A percentile compares a stretch with the other conserved stretches of the same genome.
Conservation (phyloP, 495 filamentous ascomycete species). For the Penicillium cataractarum region DNA sequence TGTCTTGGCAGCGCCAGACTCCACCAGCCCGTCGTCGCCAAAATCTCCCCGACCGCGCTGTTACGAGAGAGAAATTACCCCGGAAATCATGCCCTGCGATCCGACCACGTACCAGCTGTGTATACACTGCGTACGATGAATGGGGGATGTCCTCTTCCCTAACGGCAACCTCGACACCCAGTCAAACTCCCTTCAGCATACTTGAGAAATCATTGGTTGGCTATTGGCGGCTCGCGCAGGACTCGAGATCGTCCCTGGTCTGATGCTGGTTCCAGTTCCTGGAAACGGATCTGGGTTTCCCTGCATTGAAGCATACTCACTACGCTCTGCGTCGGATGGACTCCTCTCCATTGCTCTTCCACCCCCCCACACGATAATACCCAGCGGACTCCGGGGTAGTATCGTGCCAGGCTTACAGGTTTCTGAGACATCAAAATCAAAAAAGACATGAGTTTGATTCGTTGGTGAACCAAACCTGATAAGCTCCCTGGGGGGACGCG, state of each 20-base stretch:
- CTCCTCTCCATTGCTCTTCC: background rate
- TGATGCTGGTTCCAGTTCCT: background rate
- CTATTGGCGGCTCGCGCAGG: slow-evolving; percentile 13
- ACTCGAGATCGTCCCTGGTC: slow-evolving; percentile 1
- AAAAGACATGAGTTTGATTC: background rate
- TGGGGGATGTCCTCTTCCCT: background rate
- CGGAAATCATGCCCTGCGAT: slow-evolving; percentile 15
- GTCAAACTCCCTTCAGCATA: background rate
- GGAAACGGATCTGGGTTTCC: background rate
- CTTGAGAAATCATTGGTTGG: slow-evolving; percentile 13
- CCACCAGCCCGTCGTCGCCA: slow-evolving; percentile 21
- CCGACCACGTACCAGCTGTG: background rate
- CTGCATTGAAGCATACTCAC: background rate
- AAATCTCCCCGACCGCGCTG: slow-evolving; percentile 6
- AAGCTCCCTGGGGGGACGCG: slow-evolving; percentile 18
- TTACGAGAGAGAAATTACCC: slow-evolving; percentile 42
- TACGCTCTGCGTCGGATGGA: background rate
- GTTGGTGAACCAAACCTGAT: slow-evolving; percentile 5
- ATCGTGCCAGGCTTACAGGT: background rate
- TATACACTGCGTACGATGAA: background rate
- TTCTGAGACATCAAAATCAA: slow-evolving; percentile 17
- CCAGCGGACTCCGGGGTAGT: slow-evolving; percentile 24
- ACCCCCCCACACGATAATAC: background rate
- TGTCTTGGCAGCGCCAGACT: slow-evolving; percentile 29
- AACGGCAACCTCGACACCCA: background rate